A percentile compares a stretch with the other conserved stretches of the same genome.
phyloP scores from a whole-genome alignment of 2,329 filamentous ascomycete species.

The Arthrobotrys entomopaga region DNA sequence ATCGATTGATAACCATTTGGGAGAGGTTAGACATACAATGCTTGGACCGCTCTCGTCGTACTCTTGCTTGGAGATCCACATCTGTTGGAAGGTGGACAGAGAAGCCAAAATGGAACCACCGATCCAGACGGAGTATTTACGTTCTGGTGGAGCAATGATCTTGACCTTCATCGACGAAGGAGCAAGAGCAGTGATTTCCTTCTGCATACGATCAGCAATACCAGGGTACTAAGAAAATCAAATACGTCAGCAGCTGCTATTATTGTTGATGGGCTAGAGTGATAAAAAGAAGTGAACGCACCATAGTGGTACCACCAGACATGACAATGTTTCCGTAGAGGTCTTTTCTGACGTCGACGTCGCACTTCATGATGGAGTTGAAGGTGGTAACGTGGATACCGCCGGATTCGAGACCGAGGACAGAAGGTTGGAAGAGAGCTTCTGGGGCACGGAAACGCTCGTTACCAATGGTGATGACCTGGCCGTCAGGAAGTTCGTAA shows the following conservation, averaged over 20 bases:
- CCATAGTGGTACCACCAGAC: slow-evolving; percentile 98
- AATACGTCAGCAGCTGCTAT: slow-evolving; percentile 15
- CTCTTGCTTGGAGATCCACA: slow-evolving; percentile 99
- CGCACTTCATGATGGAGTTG: slow-evolving; percentile 99
- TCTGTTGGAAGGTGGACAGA: slow-evolving; percentile 99
- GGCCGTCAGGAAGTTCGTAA: slow-evolving; percentile 98
- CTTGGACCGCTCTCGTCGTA: slow-evolving; percentile 99
- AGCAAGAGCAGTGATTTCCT: slow-evolving; percentile 99
- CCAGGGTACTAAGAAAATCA: slow-evolving; percentile 86
- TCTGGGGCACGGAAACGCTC: slow-evolving; percentile 99
- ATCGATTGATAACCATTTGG: slow-evolving; percentile 64
- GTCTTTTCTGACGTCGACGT: slow-evolving; percentile 99
- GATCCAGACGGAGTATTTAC: slow-evolving; percentile 99
- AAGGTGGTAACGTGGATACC: slow-evolving; percentile 99
- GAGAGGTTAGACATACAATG: slow-evolving; percentile 99
- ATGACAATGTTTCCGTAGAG: slow-evolving; percentile 99
- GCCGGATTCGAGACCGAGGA: slow-evolving; percentile 96
- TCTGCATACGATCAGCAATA: slow-evolving; percentile 99
- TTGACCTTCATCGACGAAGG: slow-evolving; percentile 99
- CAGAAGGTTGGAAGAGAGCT: slow-evolving; percentile 98
- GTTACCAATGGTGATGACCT: slow-evolving; percentile 99
- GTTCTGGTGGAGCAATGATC: slow-evolving; percentile 99
- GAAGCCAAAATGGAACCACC: slow-evolving; percentile 99
- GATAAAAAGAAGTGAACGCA: slow-evolving; percentile 10
- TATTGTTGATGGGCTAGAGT: background rate